phyloP scores from a whole-genome alignment of 306 rosid species.

The Sophora flavescens region DNA sequence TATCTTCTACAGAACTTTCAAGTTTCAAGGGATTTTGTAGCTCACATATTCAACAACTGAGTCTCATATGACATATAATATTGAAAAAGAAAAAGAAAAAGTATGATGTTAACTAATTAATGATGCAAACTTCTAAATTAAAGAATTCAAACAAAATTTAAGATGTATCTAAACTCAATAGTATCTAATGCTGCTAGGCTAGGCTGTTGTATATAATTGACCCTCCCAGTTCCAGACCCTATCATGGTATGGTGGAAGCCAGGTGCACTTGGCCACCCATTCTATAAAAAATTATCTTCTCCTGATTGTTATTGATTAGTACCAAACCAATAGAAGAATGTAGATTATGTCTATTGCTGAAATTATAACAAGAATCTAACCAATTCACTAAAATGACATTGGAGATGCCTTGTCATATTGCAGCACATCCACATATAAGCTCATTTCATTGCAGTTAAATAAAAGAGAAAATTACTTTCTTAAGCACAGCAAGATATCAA shows the following conservation, averaged over 20 bases:
- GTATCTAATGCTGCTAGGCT: background rate
- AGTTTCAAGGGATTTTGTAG: conserved; percentile 1
- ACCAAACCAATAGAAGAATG: background rate
- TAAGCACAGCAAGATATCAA: conserved; percentile 11
- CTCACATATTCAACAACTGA: background rate
- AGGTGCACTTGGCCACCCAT: background rate
- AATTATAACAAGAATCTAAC: background rate
- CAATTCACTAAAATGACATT: background rate
- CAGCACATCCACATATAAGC: background rate
- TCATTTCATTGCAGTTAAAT: background rate
- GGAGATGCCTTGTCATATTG: conserved; percentile 2
- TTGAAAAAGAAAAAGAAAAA: background rate
- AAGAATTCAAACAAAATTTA: conserved; percentile 11
- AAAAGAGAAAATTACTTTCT: background rate
- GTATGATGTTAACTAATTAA: background rate
- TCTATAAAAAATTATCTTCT: background rate
- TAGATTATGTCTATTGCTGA: background rate
- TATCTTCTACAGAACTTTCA: conserved; percentile 2
- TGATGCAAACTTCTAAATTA: background rate
- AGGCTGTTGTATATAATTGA: background rate
- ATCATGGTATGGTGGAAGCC: background rate
- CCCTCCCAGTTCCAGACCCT: no score
- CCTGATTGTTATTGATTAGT: background rate
- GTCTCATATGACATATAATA: background rate
- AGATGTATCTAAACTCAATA: no score